A percentile compares a stretch with the other conserved stretches of the same genome.
Conservation (phyloP, 331 rosid genomes). For the Telfairia occidentalis region DNA sequence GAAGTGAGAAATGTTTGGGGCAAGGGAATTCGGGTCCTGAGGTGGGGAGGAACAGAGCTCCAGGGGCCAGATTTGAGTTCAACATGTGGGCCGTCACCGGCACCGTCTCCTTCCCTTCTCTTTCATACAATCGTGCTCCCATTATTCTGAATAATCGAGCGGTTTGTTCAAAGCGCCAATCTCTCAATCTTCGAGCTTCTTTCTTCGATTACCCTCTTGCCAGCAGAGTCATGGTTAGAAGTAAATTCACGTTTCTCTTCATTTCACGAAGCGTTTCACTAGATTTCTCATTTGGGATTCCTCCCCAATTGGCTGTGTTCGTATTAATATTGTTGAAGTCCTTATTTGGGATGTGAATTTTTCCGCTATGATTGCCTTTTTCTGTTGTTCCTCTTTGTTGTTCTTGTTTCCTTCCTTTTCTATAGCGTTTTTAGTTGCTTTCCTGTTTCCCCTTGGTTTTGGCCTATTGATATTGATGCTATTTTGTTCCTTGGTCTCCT, state of each 20-base stretch:
- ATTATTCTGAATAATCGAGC: not conserved
- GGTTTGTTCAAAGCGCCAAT: not conserved
- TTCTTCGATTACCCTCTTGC: constrained; percentile 61
- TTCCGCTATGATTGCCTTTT: not conserved
- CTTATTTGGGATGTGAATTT: not conserved
- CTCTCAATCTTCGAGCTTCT: constrained; percentile 40
- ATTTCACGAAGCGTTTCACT: not conserved
- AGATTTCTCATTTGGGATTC: not conserved
- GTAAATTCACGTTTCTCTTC: constrained; percentile 25
- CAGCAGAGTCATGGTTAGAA: constrained; percentile 56
- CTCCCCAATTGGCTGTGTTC: not conserved
- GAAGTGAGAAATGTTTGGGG: not conserved
- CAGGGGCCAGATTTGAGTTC: constrained; percentile 13
- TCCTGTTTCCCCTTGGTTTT: not conserved
- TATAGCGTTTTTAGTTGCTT: not conserved
- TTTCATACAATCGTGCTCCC: not conserved
- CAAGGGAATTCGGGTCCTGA: not conserved
- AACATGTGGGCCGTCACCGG: constrained; percentile 25
- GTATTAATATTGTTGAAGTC: not conserved
- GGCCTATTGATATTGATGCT: not conserved
- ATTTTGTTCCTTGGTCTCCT: not conserved
- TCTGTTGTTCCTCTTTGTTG: not conserved
- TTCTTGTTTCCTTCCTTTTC: not conserved
- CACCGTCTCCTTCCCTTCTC: constrained; percentile 27
- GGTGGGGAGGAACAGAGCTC: not conserved